Evolutionary conservation across 148 eudicot genomes (phyloP), one percentile per base, ranked within the genome.

Genomic region (Gaultheria prostrata): DNA sequence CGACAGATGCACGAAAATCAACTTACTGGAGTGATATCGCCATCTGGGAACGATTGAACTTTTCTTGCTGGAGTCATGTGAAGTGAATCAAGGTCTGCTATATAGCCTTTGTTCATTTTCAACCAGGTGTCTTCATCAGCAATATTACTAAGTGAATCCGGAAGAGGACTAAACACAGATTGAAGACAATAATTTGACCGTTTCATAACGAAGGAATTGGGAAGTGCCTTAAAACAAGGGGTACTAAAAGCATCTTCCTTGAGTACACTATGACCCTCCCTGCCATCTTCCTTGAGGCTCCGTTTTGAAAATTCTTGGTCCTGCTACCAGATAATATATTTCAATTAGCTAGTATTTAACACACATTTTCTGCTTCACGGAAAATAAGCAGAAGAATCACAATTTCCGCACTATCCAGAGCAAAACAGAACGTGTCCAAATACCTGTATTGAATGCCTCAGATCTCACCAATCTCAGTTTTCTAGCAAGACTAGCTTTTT

Each of bases 111-210:
- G 78, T 97, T 94, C 95, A 97, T 85, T 88, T 91, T 91, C 88
- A 89, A 77, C 99, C 99, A 97, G 49, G 90, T 90, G 82, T 97
- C 98, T 87, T 97, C 99, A 84, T 97, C 99, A 70, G 89, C 98
- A 77, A 93, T 89, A 82, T 91, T 87, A 80, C 84, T 87, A 81
- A 93, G 85, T 67, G 92, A 81, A 88, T 90, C 90, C 75, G 99
- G 98, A 79, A 93, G 82, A 61, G 99, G 99, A 84, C 99, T 97
- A 63, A 57, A 89, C 33, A 93, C 94, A 50, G 89, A 88, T 74
- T 79, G 85, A 54, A 39, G 50, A 82, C 86, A 84, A 82, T 89
- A 89, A 77, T 91, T 86, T 84, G 94, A 90, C 77, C 99, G 85
- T 83, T 87, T 91, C 76, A 74, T 91, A 83, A 97, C 99, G 85